phyloP scores from a whole-genome alignment of 2,329 filamentous ascomycete species.

The Microthyrium microscopicum region DNA sequence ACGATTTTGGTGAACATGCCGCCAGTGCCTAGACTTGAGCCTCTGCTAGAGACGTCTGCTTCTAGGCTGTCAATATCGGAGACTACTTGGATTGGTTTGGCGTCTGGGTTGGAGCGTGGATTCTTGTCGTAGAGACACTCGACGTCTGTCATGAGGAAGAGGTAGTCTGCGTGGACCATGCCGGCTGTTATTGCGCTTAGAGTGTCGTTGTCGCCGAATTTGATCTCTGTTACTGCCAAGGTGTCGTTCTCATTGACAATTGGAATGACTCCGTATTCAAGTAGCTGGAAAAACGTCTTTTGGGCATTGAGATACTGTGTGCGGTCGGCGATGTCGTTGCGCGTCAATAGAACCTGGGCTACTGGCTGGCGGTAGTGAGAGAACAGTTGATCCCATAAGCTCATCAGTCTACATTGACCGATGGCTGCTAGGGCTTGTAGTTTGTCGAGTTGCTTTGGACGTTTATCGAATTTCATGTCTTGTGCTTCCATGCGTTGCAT shows the following conservation, averaged over 20 bases:
- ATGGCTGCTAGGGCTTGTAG: constrained; percentile 91
- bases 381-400: constrained; percentile 88
- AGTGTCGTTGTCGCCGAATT: constrained; percentile 98
- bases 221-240: constrained; percentile 91
- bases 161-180: constrained; percentile 91
- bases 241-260: constrained; percentile 99
- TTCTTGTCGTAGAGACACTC: constrained; percentile 97
- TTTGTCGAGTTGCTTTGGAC: constrained; percentile 79
- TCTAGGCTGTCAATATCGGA: constrained; percentile 70
- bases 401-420: constrained; percentile 87
- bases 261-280: constrained; percentile 91
- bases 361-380: constrained; percentile 75
- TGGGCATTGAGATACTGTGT: constrained; percentile 94
- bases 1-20: constrained; percentile 98
- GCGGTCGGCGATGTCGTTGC: constrained; percentile 92
- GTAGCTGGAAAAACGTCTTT: constrained; percentile 77
- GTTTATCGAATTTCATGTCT: constrained; percentile 78
- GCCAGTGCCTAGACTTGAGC: constrained; percentile 78
- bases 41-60: constrained; percentile 81
- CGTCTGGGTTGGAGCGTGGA: constrained; percentile 68
- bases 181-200: constrained; percentile 89
- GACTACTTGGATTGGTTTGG: constrained; percentile 79
- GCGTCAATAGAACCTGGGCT: constrained; percentile 82
- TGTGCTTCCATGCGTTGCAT: constrained; percentile 80
- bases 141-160: constrained; percentile 98